A percentile compares a stretch with the other conserved stretches of the same genome.
Evolutionary conservation across 2,329 filamentous ascomycete species (phyloP).

Genomic region (Microdochium trichocladiopsis): DNA sequence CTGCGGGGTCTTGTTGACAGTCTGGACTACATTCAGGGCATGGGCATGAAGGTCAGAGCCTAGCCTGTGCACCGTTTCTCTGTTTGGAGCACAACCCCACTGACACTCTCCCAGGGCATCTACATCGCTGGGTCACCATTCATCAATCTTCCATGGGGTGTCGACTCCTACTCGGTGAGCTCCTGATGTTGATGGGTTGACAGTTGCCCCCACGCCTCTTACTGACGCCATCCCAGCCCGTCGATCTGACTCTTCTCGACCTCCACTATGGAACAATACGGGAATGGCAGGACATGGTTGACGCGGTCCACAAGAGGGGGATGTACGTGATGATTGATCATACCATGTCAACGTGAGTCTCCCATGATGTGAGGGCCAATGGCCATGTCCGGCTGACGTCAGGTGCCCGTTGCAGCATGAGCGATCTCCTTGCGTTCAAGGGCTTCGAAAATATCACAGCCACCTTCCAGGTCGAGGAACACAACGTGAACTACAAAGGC

Average conservation of each 20-base stretch:
- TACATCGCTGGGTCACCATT: conserved; percentile 59
- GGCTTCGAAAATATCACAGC: conserved; percentile 52
- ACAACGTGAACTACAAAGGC: conserved; percentile 50
- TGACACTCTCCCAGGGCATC: too few species aligned
- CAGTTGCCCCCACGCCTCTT: conserved; percentile 11
- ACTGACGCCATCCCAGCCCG: conserved; percentile 25
- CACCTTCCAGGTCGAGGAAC: conserved; percentile 46
- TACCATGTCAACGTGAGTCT: conserved; percentile 54
- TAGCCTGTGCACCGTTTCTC: too few species aligned
- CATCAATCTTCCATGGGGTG: conserved; percentile 58
- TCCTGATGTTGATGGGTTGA: background rate
- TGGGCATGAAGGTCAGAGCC: conserved; percentile 57
- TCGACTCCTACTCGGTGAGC: conserved; percentile 45
- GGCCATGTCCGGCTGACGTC: too few species aligned
- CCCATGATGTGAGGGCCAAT: too few species aligned
- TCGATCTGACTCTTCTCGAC: conserved; percentile 58
- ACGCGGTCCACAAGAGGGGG: conserved; percentile 51
- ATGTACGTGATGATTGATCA: conserved; percentile 65
- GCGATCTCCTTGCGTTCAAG: conserved; percentile 56
- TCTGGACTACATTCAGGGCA: conserved; percentile 57
- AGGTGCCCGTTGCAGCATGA: too few species aligned
- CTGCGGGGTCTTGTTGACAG: conserved; percentile 49
- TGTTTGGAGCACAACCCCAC: too few species aligned
- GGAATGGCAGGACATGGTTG: conserved; percentile 48
- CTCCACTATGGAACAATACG: conserved; percentile 55